A percentile compares a stretch with the other conserved stretches of the same genome.
Conservation (phyloP, 169 alveolate species). For the Plasmodium yoelii region DNA sequence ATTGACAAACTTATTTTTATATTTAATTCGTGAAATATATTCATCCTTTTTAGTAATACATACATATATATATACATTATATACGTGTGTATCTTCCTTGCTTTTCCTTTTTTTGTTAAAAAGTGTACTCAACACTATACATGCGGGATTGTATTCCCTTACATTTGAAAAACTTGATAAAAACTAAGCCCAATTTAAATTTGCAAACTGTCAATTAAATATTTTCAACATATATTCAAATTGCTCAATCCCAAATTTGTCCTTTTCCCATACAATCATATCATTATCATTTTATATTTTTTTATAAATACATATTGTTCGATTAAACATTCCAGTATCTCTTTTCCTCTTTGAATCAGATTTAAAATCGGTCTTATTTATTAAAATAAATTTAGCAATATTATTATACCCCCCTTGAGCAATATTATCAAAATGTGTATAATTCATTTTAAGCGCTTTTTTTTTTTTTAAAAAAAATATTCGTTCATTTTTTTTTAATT, state of each 20-base stretch:
- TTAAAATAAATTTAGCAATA: constrained; percentile 6
- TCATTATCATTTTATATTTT: neutral
- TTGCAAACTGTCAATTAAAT: too few species aligned
- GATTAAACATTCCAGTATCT: constrained; percentile 43
- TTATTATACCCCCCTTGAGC: constrained; percentile 33
- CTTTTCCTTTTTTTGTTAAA: too few species aligned
- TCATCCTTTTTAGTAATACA: neutral
- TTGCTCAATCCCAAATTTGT: too few species aligned
- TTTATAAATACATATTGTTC: constrained; percentile 33
- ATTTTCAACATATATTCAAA: too few species aligned
- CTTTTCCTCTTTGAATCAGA: constrained; percentile 1
- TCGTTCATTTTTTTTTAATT: constrained; percentile 25
- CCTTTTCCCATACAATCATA: too few species aligned
- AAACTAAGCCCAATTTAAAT: too few species aligned
- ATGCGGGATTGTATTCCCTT: neutral
- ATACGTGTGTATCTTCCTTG: neutral
- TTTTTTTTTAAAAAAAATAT: constrained; percentile 15
- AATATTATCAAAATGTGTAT: constrained; percentile 42
- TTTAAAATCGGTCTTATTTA: constrained; percentile 19
- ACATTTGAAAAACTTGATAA: too few species aligned
- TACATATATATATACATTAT: too few species aligned
- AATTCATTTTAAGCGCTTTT: constrained; percentile 1
- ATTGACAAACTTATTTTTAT: constrained; percentile 61
- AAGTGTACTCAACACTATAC: neutral
- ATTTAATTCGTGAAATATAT: constrained; percentile 9